Conservation (phyloP, 768 basidiomycete genomes). For the Boletales sp. region DNA sequence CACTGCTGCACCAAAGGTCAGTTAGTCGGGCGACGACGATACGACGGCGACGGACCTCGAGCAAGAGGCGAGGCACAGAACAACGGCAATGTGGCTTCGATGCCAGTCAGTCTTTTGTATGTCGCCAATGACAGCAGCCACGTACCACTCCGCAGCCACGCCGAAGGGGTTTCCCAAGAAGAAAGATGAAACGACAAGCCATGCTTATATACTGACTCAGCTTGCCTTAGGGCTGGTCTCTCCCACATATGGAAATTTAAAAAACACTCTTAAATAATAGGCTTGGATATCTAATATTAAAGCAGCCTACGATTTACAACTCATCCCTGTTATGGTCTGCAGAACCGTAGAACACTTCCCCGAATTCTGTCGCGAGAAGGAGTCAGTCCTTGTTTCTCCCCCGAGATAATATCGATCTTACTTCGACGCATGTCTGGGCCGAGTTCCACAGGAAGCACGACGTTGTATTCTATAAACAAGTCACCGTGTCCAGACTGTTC, state of each 20-base stretch:
- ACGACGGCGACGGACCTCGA: background rate
- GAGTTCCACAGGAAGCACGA: slow-evolving; percentile 79
- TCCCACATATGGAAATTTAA: slow-evolving; percentile 21
- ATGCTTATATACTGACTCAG: slow-evolving; percentile 11
- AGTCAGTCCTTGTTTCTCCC: slow-evolving; percentile 3
- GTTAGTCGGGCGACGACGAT: background rate
- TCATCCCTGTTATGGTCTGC: slow-evolving; percentile 35
- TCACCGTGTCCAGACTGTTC: slow-evolving; percentile 64
- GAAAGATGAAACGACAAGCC: background rate
- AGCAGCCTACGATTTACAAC: slow-evolving; percentile 26
- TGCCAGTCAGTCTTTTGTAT: slow-evolving; percentile 1
- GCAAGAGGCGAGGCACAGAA: slow-evolving; percentile 5
- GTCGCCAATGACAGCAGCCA: background rate
- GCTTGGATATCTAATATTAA: background rate
- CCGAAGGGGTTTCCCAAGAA: slow-evolving; percentile 34
- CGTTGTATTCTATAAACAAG: slow-evolving; percentile 89
- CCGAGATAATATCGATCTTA: slow-evolving; percentile 41
- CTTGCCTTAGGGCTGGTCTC: slow-evolving; percentile 28
- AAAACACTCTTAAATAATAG: background rate
- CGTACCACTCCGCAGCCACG: slow-evolving; percentile 11
- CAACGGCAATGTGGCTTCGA: slow-evolving; percentile 18
- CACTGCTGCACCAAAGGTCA: background rate
- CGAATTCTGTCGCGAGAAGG: slow-evolving; percentile 43
- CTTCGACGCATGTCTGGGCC: slow-evolving; percentile 66
- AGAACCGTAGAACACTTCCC: slow-evolving; percentile 49